These are phyloP conservation scores for Pseudozyma pruni DNA, from an alignment of 1,284 basidiomycete species.

Conservation along the genomic window DNA sequence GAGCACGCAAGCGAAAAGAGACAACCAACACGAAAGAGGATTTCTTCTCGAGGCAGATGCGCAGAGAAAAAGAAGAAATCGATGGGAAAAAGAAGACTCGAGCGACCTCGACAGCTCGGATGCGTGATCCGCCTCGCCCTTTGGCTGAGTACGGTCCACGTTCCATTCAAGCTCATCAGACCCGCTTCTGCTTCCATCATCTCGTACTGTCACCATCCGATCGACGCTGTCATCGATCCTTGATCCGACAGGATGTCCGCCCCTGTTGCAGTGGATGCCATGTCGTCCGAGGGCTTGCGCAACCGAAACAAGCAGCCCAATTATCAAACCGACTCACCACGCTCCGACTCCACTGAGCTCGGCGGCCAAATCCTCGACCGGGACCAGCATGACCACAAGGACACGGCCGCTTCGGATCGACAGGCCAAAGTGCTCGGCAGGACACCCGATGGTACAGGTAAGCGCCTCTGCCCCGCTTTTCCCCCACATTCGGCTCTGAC, in stretches of 20 bases:
- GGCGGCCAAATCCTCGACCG: conserved; percentile 2
- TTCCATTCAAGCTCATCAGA: background rate
- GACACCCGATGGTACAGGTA: conserved; percentile 47
- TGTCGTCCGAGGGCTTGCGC: conserved; percentile 35
- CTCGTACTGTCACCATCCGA: background rate
- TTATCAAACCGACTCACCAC: conserved; percentile 11
- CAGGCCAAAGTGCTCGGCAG: conserved; percentile 41
- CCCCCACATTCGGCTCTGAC: conserved; percentile 22
- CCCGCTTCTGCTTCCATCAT: conserved; percentile 1
- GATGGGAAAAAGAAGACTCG: too few species aligned
- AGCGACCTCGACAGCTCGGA: conserved; percentile 6
- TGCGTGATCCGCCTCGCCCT: background rate
- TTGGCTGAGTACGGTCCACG: background rate
- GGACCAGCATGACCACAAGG: conserved; percentile 2
- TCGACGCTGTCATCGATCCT: background rate
- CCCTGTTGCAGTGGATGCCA: conserved; percentile 1
- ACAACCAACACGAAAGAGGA: too few species aligned
- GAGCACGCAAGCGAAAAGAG: too few species aligned
- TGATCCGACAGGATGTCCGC: conserved; percentile 22
- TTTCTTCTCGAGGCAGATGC: too few species aligned
- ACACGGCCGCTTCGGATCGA: conserved; percentile 3
- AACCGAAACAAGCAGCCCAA: conserved; percentile 21
- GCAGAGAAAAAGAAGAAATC: too few species aligned
- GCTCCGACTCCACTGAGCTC: conserved; percentile 25
- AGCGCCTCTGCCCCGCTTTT: conserved; percentile 6